Evolutionary conservation across 1,139 yeast species (phyloP).

Genomic region (Geotrichum reessii): DNA sequence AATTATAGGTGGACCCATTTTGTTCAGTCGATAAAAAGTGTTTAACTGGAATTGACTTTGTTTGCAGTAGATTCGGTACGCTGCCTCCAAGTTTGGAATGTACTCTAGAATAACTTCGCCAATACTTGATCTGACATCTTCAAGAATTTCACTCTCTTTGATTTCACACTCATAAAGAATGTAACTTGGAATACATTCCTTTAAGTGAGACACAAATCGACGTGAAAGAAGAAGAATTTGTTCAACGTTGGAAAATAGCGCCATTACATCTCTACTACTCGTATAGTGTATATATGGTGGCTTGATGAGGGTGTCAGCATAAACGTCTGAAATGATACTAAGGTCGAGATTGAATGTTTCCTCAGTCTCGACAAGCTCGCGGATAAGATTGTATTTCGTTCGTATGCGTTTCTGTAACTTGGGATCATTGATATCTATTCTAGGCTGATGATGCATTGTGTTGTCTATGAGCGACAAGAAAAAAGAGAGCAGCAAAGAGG

Average conservation of each 20-base stretch:
- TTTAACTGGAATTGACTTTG: slow-evolving; percentile 31
- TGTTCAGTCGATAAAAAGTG: slow-evolving; percentile 26
- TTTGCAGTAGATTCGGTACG: slow-evolving; percentile 33
- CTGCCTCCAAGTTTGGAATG: slow-evolving; percentile 33
- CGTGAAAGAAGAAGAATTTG: slow-evolving; percentile 29
- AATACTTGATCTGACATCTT: slow-evolving; percentile 30
- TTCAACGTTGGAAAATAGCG: slow-evolving; percentile 32
- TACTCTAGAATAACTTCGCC: slow-evolving; percentile 33
- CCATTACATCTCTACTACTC: slow-evolving; percentile 28
- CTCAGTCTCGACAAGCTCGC: slow-evolving; percentile 37
- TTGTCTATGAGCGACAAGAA: not conserved
- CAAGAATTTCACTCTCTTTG: slow-evolving; percentile 14
- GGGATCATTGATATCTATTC: not conserved
- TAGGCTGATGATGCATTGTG: slow-evolving; percentile 2
- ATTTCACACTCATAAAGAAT: slow-evolving; percentile 21
- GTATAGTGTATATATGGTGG: slow-evolving; percentile 28
- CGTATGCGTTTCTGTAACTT: slow-evolving; percentile 22
- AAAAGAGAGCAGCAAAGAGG: not conserved
- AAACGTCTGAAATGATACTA: slow-evolving; percentile 33
- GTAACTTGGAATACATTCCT: slow-evolving; percentile 26
- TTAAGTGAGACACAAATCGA: slow-evolving; percentile 28
- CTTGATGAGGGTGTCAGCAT: slow-evolving; percentile 25
- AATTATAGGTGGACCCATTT: slow-evolving; percentile 29
- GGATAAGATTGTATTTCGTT: slow-evolving; percentile 29
- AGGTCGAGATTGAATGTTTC: slow-evolving; percentile 35